Base-by-base conservation (phyloP, 129 eudicot genomes). In the Silybum marianum region DNA sequence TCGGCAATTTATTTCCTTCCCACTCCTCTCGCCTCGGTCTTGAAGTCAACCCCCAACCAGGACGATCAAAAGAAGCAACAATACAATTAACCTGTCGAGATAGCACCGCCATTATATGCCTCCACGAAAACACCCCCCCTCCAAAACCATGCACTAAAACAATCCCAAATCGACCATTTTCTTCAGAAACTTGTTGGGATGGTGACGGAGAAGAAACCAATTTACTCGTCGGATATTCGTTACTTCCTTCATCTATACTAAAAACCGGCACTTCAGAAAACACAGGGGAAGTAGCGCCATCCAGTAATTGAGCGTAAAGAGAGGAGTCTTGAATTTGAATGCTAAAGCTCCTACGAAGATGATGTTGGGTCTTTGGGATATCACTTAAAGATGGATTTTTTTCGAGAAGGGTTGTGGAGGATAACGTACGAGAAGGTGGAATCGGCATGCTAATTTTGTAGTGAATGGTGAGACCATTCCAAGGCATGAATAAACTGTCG, bases 31-130 rank as follows among this genome's bases (percentile, higher is more conserved):
- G 78, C 18, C 84, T 75, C 46, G 94, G 94, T 78, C 99, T 88
- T 4, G 99, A 90, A 22, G 99, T 96, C 89, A 96, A 87, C 48
- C 99, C 99, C 99, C 99, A 96, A 9, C 99, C 99, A 70, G 99
- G 99, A 23, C 98, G 90, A 46, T 96, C 99, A 79, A 93, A 96
- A 58, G 97, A 93, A 75, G 93, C 93, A 69, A 96, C 99, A 6
- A 87, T 13, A 82, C 95, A 91, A 81, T 97, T 96, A 46, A 89
- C 89, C 81, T 93, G 97, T 74, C 85, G 82, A 44, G 98, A 87
- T 84, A 96, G 84, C 44, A 84, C 85, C 9, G 85, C 93, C 93
- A 93, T 90, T 28, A 96, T 90, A 84, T 93, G 97, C 83, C 99
- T 88, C 99, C 99, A 96, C 10, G 99, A 96, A 78, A 96, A 96